Evolutionary conservation across 805 yeast species (phyloP).

Genomic region (Kazachstania viticola): DNA sequence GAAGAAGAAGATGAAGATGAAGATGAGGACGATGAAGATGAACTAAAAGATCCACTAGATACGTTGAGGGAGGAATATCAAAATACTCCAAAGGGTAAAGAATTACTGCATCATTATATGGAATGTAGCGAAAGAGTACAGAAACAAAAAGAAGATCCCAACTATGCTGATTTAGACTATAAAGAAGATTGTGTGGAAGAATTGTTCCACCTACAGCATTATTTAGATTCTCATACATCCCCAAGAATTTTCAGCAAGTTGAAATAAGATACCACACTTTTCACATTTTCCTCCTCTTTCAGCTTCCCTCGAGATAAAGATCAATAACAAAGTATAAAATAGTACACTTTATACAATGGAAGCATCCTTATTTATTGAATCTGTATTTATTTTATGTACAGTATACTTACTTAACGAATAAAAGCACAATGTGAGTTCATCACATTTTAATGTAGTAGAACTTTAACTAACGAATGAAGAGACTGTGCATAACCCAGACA

Average conservation of each 20-base stretch:
- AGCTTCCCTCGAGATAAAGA: no score
- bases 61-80: slow-evolving; percentile 57
- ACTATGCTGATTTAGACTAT: slow-evolving; percentile 63
- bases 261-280: slow-evolving; percentile 43
- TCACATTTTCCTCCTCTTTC: background rate
- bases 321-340: no score
- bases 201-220: slow-evolving; percentile 93
- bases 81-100: slow-evolving; percentile 54
- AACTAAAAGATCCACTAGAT: slow-evolving; percentile 54
- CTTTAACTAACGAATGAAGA: no score
- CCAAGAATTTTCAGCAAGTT: slow-evolving; percentile 81
- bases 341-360: no score
- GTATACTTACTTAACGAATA: no score
- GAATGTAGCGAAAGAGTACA: slow-evolving; percentile 95
- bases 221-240: slow-evolving; percentile 82
- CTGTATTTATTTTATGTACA: no score
- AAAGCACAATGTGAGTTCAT: no score
- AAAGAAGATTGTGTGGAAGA: slow-evolving; percentile 98
- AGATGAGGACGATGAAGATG: slow-evolving; percentile 63
- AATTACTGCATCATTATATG: slow-evolving; percentile 75
- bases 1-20: slow-evolving; percentile 44
- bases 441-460: no score
- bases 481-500: no score
- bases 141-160: slow-evolving; percentile 73
- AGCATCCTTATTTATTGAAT: no score